Evolutionary conservation across 495 filamentous ascomycete genomes (phyloP).

Genomic region (Xylaria cubensis): DNA sequence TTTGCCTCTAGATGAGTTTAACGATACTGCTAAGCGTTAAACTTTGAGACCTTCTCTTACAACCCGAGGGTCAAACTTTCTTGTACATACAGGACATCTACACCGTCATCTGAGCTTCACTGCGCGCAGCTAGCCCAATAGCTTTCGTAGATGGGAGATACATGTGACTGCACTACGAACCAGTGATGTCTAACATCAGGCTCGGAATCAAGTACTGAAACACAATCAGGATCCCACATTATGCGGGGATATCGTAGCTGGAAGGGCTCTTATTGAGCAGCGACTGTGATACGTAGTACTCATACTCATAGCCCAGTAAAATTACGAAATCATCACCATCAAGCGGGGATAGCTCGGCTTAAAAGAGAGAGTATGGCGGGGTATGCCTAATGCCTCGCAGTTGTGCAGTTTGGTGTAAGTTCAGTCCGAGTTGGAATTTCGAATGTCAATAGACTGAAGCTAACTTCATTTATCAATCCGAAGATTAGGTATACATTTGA

Average conservation of each 20-base stretch:
- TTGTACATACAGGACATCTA: neutral
- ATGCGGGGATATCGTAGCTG: too few species aligned
- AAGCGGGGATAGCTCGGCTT: neutral
- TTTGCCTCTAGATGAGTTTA: neutral
- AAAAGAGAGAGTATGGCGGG: neutral
- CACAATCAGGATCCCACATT: neutral
- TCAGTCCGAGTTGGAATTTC: too few species aligned
- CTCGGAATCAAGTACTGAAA: neutral
- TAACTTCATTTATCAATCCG: neutral
- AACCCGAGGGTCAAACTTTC: neutral
- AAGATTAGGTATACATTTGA: neutral
- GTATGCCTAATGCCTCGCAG: neutral
- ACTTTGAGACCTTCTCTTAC: neutral
- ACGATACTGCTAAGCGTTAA: neutral
- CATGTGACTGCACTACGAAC: neutral
- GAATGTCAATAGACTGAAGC: slow-evolving; percentile 10
- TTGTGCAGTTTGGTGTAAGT: neutral
- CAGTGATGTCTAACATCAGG: neutral
- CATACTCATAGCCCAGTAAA: neutral
- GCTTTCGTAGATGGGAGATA: neutral
- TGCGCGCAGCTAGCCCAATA: neutral
- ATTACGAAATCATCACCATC: neutral
- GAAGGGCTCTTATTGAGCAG: too few species aligned
- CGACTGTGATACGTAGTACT: neutral
- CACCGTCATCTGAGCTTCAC: neutral